A percentile compares a stretch with the other conserved stretches of the same genome.
These are phyloP conservation scores for Saccharomycopsis lassenensis DNA, from an alignment of 805 yeast genomes.

Conservation along the genomic window DNA sequence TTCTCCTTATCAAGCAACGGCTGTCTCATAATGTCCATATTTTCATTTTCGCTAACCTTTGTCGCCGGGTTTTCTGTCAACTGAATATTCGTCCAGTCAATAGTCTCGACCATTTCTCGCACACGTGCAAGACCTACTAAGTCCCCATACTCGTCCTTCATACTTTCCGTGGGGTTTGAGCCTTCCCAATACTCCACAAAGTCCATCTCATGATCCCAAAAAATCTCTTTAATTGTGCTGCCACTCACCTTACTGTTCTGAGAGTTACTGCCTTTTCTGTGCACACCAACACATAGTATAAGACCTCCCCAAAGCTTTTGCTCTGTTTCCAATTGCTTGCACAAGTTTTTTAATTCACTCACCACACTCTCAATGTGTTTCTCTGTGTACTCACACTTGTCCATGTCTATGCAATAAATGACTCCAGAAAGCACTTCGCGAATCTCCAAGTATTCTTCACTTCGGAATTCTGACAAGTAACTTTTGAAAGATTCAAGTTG, in stretches of 20 bases:
- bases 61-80: conserved; percentile 1
- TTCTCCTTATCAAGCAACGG: not conserved
- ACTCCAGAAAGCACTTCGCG: conserved; percentile 79
- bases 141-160: conserved; percentile 16
- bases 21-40: not conserved
- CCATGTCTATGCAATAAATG: conserved; percentile 38
- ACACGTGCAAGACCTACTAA: conserved; percentile 11
- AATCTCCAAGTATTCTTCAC: conserved; percentile 57
- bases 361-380: conserved; percentile 33
- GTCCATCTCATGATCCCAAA: conserved; percentile 16
- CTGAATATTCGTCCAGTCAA: conserved; percentile 16
- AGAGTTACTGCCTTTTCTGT: not conserved
- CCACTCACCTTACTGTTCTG: not conserved
- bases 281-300: conserved; percentile 4
- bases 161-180: not conserved
- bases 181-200: conserved; percentile 5
- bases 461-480: conserved; percentile 51
- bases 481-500: not conserved
- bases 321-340: conserved; percentile 18
- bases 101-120: conserved; percentile 13
- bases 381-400: conserved; percentile 58
- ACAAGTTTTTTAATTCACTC: conserved; percentile 26
- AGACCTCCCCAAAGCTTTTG: conserved; percentile 15
- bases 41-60: not conserved
- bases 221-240: conserved; percentile 6